A percentile compares a stretch with the other conserved stretches of the same genome.
Conservation (phyloP, 2,329 filamentous ascomycete species). For the Phaeosphaeriaceae sp. region DNA sequence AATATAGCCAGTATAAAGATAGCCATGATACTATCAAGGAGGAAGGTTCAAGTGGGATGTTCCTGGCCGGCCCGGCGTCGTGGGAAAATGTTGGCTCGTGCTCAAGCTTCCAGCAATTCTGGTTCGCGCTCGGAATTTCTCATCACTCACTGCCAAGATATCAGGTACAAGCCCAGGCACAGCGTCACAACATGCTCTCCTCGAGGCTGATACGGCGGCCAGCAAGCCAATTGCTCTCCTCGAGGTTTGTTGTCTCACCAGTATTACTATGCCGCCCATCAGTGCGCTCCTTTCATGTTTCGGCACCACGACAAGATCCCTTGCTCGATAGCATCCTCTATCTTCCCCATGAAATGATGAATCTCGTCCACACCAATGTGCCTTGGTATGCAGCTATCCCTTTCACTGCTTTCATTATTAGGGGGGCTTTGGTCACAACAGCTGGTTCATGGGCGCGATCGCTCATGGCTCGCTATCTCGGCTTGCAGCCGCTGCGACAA, state of each 20-base stretch:
- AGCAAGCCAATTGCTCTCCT: slow-evolving; percentile 32
- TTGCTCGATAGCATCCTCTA: slow-evolving; percentile 53
- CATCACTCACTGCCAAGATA: neutral
- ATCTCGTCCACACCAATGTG: slow-evolving; percentile 60
- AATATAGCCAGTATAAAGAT: slow-evolving; percentile 15
- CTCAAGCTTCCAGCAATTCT: slow-evolving; percentile 10
- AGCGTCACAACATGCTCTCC: slow-evolving; percentile 28
- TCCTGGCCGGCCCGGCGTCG: slow-evolving; percentile 23
- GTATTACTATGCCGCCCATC: slow-evolving; percentile 5
- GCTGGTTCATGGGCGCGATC: slow-evolving; percentile 51
- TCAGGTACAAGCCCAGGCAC: slow-evolving; percentile 8
- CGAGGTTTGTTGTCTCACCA: slow-evolving; percentile 6
- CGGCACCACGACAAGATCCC: slow-evolving; percentile 46
- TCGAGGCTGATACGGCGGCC: slow-evolving; percentile 29
- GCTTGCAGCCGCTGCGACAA: slow-evolving; percentile 51
- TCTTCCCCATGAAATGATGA: slow-evolving; percentile 55
- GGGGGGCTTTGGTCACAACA: slow-evolving; percentile 56
- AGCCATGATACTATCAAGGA: slow-evolving; percentile 12
- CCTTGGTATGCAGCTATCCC: slow-evolving; percentile 64
- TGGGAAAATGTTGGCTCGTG: slow-evolving; percentile 21
- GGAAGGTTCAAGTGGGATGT: slow-evolving; percentile 35
- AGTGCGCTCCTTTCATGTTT: slow-evolving; percentile 58
- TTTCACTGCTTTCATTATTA: slow-evolving; percentile 59
- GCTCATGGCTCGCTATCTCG: slow-evolving; percentile 50
- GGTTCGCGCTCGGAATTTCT: neutral